These are phyloP conservation scores for Ascochyta pisi DNA, from an alignment of 2,329 filamentous ascomycete species.

Conservation along the genomic window DNA sequence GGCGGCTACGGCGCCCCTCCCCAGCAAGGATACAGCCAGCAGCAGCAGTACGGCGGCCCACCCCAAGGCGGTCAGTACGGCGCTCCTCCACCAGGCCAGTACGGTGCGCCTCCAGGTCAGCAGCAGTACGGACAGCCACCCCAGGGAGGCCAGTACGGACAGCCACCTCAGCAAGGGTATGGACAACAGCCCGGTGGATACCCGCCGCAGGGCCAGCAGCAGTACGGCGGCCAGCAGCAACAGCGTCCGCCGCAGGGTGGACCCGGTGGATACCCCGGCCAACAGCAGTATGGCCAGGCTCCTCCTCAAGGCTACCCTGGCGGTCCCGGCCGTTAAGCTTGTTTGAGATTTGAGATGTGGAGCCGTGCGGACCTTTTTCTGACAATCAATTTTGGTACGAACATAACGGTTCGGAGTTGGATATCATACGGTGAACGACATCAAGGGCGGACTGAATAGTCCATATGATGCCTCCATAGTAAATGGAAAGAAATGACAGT, in stretches of 20 bases:
- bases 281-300: slow-evolving; percentile 28
- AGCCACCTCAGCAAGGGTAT: slow-evolving; percentile 32
- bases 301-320: slow-evolving; percentile 26
- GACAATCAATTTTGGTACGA: background rate
- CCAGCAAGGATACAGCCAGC: slow-evolving; percentile 33
- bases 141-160: slow-evolving; percentile 20
- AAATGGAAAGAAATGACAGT: background rate
- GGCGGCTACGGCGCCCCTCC: slow-evolving; percentile 38
- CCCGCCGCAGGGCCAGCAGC: slow-evolving; percentile 28
- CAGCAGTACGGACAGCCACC: slow-evolving; percentile 6
- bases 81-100: slow-evolving; percentile 29
- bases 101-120: slow-evolving; percentile 28
- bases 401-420: background rate
- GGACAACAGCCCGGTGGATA: slow-evolving; percentile 28
- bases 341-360: no score
- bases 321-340: slow-evolving; percentile 12
- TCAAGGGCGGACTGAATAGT: background rate
- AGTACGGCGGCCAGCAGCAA: slow-evolving; percentile 23
- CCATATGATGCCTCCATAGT: background rate
- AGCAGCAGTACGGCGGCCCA: slow-evolving; percentile 27
- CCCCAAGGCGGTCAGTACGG: slow-evolving; percentile 28
- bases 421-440: background rate
- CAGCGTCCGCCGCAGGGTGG: slow-evolving; percentile 30
- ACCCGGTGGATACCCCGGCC: slow-evolving; percentile 31
- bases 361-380: background rate